Evolutionary conservation across 2,329 filamentous ascomycete species (phyloP).

Genomic region (Aspergillus ustus): DNA sequence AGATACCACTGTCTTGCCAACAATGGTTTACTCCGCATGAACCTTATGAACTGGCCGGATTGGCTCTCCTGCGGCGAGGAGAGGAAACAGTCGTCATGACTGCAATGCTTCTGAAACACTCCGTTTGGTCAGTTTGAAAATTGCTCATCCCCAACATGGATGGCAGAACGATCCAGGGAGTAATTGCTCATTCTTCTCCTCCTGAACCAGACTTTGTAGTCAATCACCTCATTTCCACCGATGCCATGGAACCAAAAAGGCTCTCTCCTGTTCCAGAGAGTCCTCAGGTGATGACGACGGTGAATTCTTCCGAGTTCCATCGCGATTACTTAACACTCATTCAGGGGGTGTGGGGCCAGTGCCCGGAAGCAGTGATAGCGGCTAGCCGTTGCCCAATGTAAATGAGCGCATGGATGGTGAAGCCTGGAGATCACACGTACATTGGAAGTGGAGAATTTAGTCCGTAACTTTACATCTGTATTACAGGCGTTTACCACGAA

Average conservation of each 20-base stretch:
- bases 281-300: slow-evolving; percentile 5
- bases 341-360: slow-evolving; percentile 25
- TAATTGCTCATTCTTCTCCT: neutral
- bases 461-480: no score
- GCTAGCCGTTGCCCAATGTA: slow-evolving; percentile 8
- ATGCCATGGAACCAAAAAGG: slow-evolving; percentile 6
- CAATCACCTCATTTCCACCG: neutral
- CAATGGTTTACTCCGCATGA: neutral
- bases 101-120: slow-evolving; percentile 13
- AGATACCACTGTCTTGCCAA: neutral
- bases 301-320: slow-evolving; percentile 18
- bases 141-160: neutral
- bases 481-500: slow-evolving; percentile 26
- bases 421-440: slow-evolving; percentile 22
- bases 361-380: slow-evolving; percentile 23
- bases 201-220: slow-evolving; percentile 4
- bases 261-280: neutral
- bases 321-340: slow-evolving; percentile 20
- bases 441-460: slow-evolving; percentile 7
- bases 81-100: slow-evolving; percentile 14
- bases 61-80: neutral
- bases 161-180: neutral
- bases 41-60: neutral
- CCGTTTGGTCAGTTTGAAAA: slow-evolving; percentile 6
- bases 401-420: slow-evolving; percentile 17